phyloP scores from a whole-genome alignment of 2,329 filamentous ascomycete species.

The Colletotrichum eremochloae region DNA sequence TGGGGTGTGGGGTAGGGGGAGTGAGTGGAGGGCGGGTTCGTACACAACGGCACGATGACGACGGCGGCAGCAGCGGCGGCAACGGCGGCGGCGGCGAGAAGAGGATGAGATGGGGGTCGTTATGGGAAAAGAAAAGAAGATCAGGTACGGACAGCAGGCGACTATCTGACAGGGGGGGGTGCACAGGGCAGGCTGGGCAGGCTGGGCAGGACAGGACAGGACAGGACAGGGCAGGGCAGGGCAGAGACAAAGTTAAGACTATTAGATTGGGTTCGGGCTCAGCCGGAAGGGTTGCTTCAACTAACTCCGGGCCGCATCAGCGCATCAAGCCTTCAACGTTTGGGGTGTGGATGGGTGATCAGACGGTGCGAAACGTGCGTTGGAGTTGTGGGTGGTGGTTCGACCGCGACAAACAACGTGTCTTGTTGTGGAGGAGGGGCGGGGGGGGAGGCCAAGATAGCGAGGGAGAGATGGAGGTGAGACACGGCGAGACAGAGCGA shows the following conservation, averaged over 20 bases:
- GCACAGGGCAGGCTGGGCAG: not conserved
- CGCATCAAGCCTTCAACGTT: not conserved
- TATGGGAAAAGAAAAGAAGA: not conserved
- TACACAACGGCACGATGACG: not conserved
- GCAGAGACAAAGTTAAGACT: not conserved
- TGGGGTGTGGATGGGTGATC: not conserved
- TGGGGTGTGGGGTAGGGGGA: slow-evolving; percentile 21
- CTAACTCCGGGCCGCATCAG: slow-evolving; percentile 1
- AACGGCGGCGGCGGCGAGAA: too few relatives aligned
- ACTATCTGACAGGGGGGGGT: not conserved
- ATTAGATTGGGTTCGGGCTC: not conserved
- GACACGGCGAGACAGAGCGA: not conserved
- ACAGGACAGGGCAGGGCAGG: not conserved
- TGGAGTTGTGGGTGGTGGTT: not conserved
- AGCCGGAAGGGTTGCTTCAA: slow-evolving; percentile 5
- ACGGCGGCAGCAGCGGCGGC: too few relatives aligned
- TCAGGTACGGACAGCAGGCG: not conserved
- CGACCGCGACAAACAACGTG: slow-evolving; percentile 11
- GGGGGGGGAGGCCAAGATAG: not conserved
- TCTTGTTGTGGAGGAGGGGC: not conserved
- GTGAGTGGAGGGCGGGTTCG: not conserved
- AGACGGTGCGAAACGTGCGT: slow-evolving; percentile 14
- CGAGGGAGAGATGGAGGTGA: not conserved
- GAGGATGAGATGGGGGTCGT: not conserved
- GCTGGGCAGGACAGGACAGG: too few relatives aligned